Conservation (phyloP, 371 early-diverging fungal species). For the Mucor indicus region DNA sequence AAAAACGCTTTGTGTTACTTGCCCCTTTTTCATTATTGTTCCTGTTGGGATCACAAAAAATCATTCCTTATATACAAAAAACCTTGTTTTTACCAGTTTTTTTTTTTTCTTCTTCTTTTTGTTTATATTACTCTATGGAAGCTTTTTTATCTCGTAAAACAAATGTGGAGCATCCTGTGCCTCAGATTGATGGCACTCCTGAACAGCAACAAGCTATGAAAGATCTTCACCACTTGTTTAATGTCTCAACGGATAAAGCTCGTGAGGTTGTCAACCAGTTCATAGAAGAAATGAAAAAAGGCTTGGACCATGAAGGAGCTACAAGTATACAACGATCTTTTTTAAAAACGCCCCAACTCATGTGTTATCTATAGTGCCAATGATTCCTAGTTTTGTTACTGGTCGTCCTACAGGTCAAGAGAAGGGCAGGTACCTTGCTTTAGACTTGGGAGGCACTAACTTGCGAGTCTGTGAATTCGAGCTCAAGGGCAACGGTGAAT, state of each 20-base stretch:
- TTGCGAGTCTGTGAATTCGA: constrained; percentile 73
- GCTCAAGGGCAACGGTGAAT: constrained; percentile 41
- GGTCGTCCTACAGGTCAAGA: constrained; percentile 79
- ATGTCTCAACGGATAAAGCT: constrained; percentile 5
- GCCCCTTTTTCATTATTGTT: too few species aligned
- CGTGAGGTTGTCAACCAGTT: constrained; percentile 57
- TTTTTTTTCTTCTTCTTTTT: too few species aligned
- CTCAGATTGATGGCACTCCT: constrained; percentile 6
- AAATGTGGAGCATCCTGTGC: background rate
- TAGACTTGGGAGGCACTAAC: constrained; percentile 93
- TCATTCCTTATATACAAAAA: too few species aligned
- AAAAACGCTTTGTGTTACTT: too few species aligned
- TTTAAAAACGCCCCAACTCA: too few species aligned
- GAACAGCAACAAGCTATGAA: constrained; percentile 12
- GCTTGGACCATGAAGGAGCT: constrained; percentile 59
- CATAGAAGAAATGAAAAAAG: constrained; percentile 68
- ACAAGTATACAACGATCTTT: constrained; percentile 21
- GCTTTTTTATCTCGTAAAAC: background rate
- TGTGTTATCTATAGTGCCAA: constrained; percentile 33
- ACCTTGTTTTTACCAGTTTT: too few species aligned
- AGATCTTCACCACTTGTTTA: constrained; percentile 5
- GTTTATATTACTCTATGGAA: too few species aligned
- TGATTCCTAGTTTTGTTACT: constrained; percentile 85
- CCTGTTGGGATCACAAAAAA: too few species aligned
- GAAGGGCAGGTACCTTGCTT: constrained; percentile 78